A percentile compares a stretch with the other conserved stretches of the same genome.
Conservation (phyloP, 148 eudicot genomes). For the Tetragonia tetragonoides region DNA sequence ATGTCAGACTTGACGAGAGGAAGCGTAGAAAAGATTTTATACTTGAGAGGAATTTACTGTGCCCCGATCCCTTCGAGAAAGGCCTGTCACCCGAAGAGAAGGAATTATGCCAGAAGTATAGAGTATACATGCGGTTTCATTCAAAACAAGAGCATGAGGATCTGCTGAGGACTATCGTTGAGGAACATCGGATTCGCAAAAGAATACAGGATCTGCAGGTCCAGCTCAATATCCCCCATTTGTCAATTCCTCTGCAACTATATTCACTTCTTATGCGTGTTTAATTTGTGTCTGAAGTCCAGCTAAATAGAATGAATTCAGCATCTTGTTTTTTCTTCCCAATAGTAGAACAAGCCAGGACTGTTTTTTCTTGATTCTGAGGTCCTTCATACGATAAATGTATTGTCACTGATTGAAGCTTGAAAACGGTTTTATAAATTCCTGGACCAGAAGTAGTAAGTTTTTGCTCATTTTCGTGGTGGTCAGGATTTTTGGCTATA, state of each 20-base stretch:
- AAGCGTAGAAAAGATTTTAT: slow-evolving; percentile 86
- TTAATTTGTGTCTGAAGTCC: too few species aligned
- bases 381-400: background rate
- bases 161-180: slow-evolving; percentile 59
- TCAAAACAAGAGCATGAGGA: slow-evolving; percentile 85
- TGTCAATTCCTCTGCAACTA: background rate
- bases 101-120: slow-evolving; percentile 67
- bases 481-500: too few species aligned
- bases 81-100: slow-evolving; percentile 73
- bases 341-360: background rate
- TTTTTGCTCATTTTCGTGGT: background rate
- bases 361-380: background rate
- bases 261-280: background rate
- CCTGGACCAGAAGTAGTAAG: background rate
- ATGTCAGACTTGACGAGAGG: slow-evolving; percentile 90
- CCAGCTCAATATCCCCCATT: background rate
- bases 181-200: slow-evolving; percentile 72
- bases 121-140: slow-evolving; percentile 89
- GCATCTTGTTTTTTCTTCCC: background rate
- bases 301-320: background rate
- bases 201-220: slow-evolving; percentile 87
- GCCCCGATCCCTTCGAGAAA: slow-evolving; percentile 75
- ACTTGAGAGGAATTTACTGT: slow-evolving; percentile 74
- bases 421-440: background rate
- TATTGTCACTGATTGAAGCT: background rate